phyloP scores from a whole-genome alignment of 2,329 filamentous ascomycete species.

The Geosmithia morbida region DNA sequence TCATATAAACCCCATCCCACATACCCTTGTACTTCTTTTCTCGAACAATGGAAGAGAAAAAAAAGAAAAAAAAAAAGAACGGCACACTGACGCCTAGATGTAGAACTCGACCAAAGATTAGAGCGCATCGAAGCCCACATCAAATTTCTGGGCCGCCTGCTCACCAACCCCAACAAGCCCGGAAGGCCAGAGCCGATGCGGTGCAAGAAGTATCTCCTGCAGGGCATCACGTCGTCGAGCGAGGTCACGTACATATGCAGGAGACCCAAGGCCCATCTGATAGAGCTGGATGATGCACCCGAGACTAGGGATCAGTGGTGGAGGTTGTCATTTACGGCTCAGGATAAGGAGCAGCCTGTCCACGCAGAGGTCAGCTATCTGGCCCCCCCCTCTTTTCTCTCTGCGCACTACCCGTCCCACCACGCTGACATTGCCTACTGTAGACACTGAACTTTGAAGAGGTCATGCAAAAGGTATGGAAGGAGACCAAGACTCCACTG shows the following conservation, averaged over 20 bases:
- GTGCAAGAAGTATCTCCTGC: slow-evolving; percentile 32
- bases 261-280: slow-evolving; percentile 21
- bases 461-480: slow-evolving; percentile 29
- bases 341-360: slow-evolving; percentile 23
- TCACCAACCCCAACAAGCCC: slow-evolving; percentile 22
- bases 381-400: too few relatives aligned
- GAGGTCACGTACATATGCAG: slow-evolving; percentile 36
- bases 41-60: too few relatives aligned
- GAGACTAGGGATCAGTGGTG: slow-evolving; percentile 27
- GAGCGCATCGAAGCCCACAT: slow-evolving; percentile 18
- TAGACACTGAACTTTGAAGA: slow-evolving; percentile 32
- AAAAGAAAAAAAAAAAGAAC: too few relatives aligned
- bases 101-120: slow-evolving; percentile 15
- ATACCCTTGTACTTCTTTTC: neutral
- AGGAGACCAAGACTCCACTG: slow-evolving; percentile 30
- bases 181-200: slow-evolving; percentile 20
- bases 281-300: slow-evolving; percentile 32
- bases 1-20: neutral
- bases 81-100: neutral
- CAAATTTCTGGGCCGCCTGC: slow-evolving; percentile 20
- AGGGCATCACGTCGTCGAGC: slow-evolving; percentile 32
- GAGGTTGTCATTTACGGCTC: slow-evolving; percentile 27
- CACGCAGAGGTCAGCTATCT: slow-evolving; percentile 29
- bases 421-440: neutral
- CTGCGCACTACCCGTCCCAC: neutral